Percentiles rank a stretch among this genome's conserved stretches.
These are phyloP conservation scores for Ambrosia hybrid DNA, from an alignment of 140 eudicot genomes.

Conservation along the genomic window DNA sequence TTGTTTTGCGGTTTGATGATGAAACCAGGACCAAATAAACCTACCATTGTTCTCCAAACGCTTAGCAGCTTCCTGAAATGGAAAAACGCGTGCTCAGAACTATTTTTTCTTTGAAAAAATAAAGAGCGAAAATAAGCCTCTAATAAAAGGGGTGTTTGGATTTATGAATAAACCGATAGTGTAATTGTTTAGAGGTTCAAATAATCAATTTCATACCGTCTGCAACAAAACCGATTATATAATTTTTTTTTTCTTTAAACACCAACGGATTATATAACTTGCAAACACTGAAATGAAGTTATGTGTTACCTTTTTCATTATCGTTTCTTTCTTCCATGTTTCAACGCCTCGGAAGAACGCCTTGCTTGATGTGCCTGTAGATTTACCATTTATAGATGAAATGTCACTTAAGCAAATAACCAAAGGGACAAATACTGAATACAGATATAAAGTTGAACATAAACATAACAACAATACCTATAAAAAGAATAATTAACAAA, in stretches of 20 bases:
- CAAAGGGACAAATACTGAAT: neutral
- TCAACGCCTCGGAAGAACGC: slow-evolving; percentile 87
- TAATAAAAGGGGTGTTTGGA: no score
- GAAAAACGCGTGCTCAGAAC: slow-evolving; percentile 10
- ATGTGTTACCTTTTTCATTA: slow-evolving; percentile 63
- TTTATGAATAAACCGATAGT: no score
- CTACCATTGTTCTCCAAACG: slow-evolving; percentile 55
- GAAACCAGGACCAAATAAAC: slow-evolving; percentile 21
- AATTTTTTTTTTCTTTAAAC: no score
- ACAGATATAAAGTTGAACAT: neutral
- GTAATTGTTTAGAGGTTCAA: no score
- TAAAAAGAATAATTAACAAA: slow-evolving; percentile 72
- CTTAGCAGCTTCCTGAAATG: slow-evolving; percentile 72
- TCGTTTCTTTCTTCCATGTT: slow-evolving; percentile 92
- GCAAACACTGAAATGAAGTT: neutral
- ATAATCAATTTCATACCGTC: no score
- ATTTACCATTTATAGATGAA: slow-evolving; percentile 1
- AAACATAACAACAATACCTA: slow-evolving; percentile 47
- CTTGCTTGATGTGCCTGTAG: slow-evolving; percentile 83
- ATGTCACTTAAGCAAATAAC: slow-evolving; percentile 2
- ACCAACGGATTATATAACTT: neutral
- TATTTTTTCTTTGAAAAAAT: neutral
- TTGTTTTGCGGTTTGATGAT: slow-evolving; percentile 6
- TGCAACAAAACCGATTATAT: no score
- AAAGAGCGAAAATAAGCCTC: no score